phyloP scores from a whole-genome alignment of 345 rosid genomes.

The Citrus trifoliata region DNA sequence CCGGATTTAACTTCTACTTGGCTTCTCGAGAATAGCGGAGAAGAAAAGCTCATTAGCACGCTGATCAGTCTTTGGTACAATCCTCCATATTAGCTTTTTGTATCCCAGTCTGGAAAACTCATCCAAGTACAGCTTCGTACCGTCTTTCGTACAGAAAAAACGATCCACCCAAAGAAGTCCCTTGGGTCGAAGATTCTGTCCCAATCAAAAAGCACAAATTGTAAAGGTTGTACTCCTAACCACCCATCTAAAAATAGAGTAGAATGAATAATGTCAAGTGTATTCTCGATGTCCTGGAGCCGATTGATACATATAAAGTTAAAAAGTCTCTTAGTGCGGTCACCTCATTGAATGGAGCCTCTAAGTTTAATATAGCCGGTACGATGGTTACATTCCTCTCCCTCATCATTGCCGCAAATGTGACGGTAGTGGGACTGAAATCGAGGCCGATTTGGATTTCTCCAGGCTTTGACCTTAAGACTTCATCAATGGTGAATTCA shows the following conservation, averaged over 20 bases:
- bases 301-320: constrained; percentile 42
- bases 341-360: constrained; percentile 55
- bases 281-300: constrained; percentile 49
- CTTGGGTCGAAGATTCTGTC: constrained; percentile 43
- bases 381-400: constrained; percentile 42
- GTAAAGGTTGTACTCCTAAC: constrained; percentile 44
- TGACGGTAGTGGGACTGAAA: constrained; percentile 50
- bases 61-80: constrained; percentile 48
- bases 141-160: constrained; percentile 47
- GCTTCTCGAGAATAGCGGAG: constrained; percentile 59
- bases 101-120: constrained; percentile 46
- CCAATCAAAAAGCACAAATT: constrained; percentile 49
- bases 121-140: constrained; percentile 33
- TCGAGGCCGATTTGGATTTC: constrained; percentile 53
- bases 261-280: constrained; percentile 52
- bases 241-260: constrained; percentile 49
- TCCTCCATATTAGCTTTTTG: constrained; percentile 40
- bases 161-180: constrained; percentile 58
- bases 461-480: constrained; percentile 39
- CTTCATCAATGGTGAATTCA: constrained; percentile 51
- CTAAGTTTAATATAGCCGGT: constrained; percentile 42
- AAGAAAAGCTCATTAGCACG: constrained; percentile 41
- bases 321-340: constrained; percentile 51
- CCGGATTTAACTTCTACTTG: constrained; percentile 23
- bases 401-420: constrained; percentile 58